A percentile compares a stretch with the other conserved stretches of the same genome.
Evolutionary conservation across 352 stramenopile genomes (phyloP).

Genomic region (Achlya hypogyna): DNA sequence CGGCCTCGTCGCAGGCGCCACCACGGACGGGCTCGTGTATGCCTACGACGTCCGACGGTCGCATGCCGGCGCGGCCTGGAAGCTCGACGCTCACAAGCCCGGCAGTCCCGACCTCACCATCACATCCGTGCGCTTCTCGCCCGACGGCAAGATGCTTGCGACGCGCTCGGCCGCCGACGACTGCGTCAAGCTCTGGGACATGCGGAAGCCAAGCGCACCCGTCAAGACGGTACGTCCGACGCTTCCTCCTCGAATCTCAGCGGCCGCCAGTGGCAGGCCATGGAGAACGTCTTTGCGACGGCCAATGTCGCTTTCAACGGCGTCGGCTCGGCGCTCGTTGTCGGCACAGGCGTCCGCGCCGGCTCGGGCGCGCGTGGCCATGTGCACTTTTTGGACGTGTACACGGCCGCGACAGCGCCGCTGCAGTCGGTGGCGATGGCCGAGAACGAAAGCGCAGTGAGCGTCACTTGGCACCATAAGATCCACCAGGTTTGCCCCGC

Average conservation of each 20-base stretch:
- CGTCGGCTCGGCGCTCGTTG: conserved; percentile 53
- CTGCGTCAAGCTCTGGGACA: conserved; percentile 75
- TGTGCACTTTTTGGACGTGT: conserved; percentile 69
- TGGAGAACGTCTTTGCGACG: conserved; percentile 64
- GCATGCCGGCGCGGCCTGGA: conserved; percentile 38
- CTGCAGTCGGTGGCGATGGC: conserved; percentile 62
- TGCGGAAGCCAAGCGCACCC: conserved; percentile 46
- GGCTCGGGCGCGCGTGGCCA: conserved; percentile 40
- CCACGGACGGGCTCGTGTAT: conserved; percentile 71
- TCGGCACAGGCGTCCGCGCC: conserved; percentile 62
- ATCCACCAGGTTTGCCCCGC: conserved; percentile 48
- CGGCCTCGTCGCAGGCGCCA: conserved; percentile 46
- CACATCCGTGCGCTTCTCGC: conserved; percentile 64
- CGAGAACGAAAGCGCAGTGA: conserved; percentile 69
- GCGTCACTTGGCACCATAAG: conserved; percentile 72
- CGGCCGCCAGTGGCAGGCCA: conserved; percentile 27
- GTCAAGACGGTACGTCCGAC: conserved; percentile 34
- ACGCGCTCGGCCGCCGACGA: conserved; percentile 69
- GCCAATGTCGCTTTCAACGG: conserved; percentile 77
- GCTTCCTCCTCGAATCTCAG: not conserved
- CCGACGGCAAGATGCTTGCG: conserved; percentile 47
- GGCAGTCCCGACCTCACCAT: conserved; percentile 59
- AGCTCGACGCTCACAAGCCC: conserved; percentile 51
- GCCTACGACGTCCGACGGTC: conserved; percentile 64
- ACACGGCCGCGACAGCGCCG: conserved; percentile 44